Conservation (phyloP, 2,329 filamentous ascomycete species). For the Pseudogymnoascus sp. region DNA sequence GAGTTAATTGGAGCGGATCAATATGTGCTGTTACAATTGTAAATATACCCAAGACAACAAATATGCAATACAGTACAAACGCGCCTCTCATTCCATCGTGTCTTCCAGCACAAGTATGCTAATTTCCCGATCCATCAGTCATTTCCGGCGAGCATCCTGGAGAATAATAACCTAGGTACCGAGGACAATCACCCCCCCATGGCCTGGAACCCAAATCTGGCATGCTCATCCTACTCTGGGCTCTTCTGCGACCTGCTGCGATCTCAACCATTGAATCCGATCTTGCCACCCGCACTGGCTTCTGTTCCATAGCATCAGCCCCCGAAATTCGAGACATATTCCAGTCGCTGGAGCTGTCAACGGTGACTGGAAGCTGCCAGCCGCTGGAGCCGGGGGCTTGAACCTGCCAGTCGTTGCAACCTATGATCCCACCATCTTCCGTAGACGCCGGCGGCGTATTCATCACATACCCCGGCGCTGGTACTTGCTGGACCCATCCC, state of each 20-base stretch:
- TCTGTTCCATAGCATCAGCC: background rate
- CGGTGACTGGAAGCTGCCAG: background rate
- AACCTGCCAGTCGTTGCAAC: background rate
- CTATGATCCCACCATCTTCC: background rate
- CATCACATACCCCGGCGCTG: background rate
- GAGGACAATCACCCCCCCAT: background rate
- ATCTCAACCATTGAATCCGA: background rate
- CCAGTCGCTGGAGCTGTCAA: background rate
- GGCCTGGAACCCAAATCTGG: background rate
- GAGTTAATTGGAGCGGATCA: constrained; percentile 1
- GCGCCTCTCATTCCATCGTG: background rate
- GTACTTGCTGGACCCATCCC: background rate
- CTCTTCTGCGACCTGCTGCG: background rate
- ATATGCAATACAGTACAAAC: background rate
- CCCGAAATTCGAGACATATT: background rate
- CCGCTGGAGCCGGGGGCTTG: background rate
- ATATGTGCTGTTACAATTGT: background rate
- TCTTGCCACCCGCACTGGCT: background rate
- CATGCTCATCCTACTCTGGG: background rate
- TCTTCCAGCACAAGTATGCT: background rate
- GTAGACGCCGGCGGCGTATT: background rate
- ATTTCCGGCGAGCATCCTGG: background rate
- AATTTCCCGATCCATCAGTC: background rate
- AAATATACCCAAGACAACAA: constrained; percentile 7
- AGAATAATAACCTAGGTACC: background rate